Percentiles rank a stretch among this genome's conserved stretches.
Evolutionary conservation across 768 basidiomycete species (phyloP).

Genomic region (Leccinum pellstonianum): DNA sequence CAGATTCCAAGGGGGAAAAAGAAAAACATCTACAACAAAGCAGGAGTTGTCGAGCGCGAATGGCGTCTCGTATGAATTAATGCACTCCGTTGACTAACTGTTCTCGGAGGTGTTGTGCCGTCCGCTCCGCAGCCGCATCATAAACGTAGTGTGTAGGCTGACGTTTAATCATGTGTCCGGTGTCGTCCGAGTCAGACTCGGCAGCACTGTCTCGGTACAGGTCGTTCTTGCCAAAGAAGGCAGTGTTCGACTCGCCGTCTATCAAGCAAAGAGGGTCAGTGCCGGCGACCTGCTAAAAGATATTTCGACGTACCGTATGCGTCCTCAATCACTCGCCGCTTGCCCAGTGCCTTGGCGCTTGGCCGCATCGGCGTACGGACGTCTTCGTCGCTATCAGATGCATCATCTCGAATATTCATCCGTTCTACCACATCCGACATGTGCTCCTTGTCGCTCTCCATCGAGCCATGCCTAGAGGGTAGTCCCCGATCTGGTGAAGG

Average conservation of each 20-base stretch:
- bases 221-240: slow-evolving; percentile 46
- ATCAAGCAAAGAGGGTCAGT: neutral
- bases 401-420: slow-evolving; percentile 19
- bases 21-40: slow-evolving; percentile 14
- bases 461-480: slow-evolving; percentile 23
- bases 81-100: slow-evolving; percentile 49
- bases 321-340: slow-evolving; percentile 62
- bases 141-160: slow-evolving; percentile 77
- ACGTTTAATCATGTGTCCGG: slow-evolving; percentile 35
- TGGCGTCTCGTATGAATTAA: slow-evolving; percentile 23
- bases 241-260: slow-evolving; percentile 55
- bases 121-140: slow-evolving; percentile 86
- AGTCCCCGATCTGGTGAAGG: slow-evolving; percentile 61
- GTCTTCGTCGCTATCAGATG: slow-evolving; percentile 30
- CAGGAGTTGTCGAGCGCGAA: neutral
- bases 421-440: slow-evolving; percentile 30
- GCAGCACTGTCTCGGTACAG: slow-evolving; percentile 32
- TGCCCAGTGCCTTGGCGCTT: slow-evolving; percentile 86
- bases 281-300: neutral
- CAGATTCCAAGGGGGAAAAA: slow-evolving; percentile 4
- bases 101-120: slow-evolving; percentile 55
- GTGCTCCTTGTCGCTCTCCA: slow-evolving; percentile 23
- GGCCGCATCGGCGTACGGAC: slow-evolving; percentile 50
- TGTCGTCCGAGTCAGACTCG: slow-evolving; percentile 55
- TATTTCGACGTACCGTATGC: slow-evolving; percentile 38